phyloP scores from a whole-genome alignment of 2,329 filamentous ascomycete species.

The Verticillium klebahnii region DNA sequence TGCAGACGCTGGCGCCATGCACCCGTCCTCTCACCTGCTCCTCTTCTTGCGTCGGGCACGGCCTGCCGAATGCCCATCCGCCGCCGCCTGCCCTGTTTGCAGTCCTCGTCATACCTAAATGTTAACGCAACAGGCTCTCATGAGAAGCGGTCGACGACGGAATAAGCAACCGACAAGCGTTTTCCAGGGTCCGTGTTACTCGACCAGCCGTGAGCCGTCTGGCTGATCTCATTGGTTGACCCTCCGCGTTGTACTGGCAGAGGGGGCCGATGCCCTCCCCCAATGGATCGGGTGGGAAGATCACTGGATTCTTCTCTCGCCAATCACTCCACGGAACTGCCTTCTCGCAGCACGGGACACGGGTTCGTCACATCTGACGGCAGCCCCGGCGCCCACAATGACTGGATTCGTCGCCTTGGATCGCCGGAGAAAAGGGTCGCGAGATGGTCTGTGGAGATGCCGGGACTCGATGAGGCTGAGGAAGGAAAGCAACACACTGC shows the following conservation, averaged over 20 bases:
- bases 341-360: constrained; percentile 2
- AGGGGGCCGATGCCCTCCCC: neutral
- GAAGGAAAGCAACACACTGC: neutral
- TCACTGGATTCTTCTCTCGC: neutral
- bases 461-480: neutral
- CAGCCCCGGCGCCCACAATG: neutral
- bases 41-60: neutral
- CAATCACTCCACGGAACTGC: constrained; percentile 1
- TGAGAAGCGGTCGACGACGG: neutral
- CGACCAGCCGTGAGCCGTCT: neutral
- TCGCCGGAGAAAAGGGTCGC: constrained; percentile 6
- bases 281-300: neutral
- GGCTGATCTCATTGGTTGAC: neutral
- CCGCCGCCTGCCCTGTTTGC: neutral
- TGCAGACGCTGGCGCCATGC: neutral
- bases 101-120: neutral
- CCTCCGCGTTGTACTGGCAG: neutral
- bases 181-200: constrained; percentile 1
- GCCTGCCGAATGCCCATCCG: neutral
- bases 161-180: neutral
- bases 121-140: neutral
- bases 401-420: neutral
- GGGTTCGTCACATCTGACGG: constrained; percentile 4
- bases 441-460: constrained; percentile 5
- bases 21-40: neutral